Evolutionary conservation across 2,329 filamentous ascomycete species (phyloP).

Genomic region (Gnomoniopsis smithogilvyi): DNA sequence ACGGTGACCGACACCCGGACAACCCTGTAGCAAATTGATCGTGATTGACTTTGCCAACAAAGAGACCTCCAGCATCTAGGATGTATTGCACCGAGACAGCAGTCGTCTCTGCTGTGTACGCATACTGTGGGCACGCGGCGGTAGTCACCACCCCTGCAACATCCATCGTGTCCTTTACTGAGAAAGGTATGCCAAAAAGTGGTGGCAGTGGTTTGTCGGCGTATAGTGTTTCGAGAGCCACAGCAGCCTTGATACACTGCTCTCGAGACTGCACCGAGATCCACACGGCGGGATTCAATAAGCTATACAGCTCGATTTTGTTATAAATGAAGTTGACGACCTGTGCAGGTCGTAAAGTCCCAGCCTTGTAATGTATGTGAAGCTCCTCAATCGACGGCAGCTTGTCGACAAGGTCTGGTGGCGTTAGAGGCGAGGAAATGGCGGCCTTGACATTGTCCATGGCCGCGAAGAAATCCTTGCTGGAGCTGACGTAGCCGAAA

Average conservation of each 20-base stretch:
- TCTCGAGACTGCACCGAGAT: conserved; percentile 39
- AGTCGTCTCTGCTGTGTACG: conserved; percentile 43
- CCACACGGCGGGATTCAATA: conserved; percentile 39
- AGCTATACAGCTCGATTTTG: conserved; percentile 4
- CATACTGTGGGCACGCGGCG: conserved; percentile 45
- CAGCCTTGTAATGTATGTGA: conserved; percentile 37
- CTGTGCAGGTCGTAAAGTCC: conserved; percentile 30
- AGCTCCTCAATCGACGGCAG: conserved; percentile 22
- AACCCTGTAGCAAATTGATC: conserved; percentile 63
- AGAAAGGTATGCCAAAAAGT: conserved; percentile 55
- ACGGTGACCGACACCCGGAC: conserved; percentile 55
- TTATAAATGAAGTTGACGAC: conserved; percentile 2
- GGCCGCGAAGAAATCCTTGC: conserved; percentile 12
- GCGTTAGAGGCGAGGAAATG: not conserved
- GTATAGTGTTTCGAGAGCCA: conserved; percentile 36
- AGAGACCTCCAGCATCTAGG: conserved; percentile 48
- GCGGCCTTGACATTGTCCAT: not conserved
- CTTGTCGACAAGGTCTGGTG: conserved; percentile 29
- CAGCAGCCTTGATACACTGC: conserved; percentile 36
- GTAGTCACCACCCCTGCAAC: conserved; percentile 48
- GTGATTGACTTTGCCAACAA: conserved; percentile 56
- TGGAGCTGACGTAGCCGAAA: conserved; percentile 42
- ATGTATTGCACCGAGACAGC: conserved; percentile 45
- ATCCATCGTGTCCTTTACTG: conserved; percentile 55
- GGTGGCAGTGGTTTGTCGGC: conserved; percentile 38